A percentile compares a stretch with the other conserved stretches of the same genome.
Evolutionary conservation across 139 green algal genomes (phyloP).

Genomic region (Deuterostichococcus epilithicus): DNA sequence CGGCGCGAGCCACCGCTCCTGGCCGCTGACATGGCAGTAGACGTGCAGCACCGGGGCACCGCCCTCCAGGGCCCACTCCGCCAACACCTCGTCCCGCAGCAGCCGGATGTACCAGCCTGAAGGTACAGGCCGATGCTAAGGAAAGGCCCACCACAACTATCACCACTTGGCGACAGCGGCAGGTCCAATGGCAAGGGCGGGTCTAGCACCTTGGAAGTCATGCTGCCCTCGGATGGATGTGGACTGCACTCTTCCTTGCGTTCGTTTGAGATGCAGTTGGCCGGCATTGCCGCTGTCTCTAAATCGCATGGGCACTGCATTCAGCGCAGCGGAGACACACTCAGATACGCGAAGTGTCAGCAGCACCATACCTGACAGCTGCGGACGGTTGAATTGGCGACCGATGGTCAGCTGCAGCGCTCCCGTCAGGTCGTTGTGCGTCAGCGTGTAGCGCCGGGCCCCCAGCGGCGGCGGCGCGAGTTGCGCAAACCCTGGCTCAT

Average conservation of each 20-base stretch:
- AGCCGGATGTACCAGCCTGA: slow-evolving; percentile 53
- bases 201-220: no score
- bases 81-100: slow-evolving; percentile 80
- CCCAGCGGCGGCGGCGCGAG: slow-evolving; percentile 4
- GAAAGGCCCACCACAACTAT: no score
- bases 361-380: slow-evolving; percentile 53
- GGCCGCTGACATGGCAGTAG: slow-evolving; percentile 86
- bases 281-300: no score
- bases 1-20: slow-evolving; percentile 77
- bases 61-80: slow-evolving; percentile 62
- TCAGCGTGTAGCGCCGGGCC: slow-evolving; percentile 79
- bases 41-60: slow-evolving; percentile 64
- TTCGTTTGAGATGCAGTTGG: no score
- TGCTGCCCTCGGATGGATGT: no score
- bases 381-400: slow-evolving; percentile 64
- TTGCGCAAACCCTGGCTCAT: slow-evolving; percentile 18
- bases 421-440: slow-evolving; percentile 89
- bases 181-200: no score
- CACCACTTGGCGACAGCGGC: no score
- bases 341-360: neutral
- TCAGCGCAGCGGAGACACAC: neutral
- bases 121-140: no score
- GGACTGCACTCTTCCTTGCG: no score
- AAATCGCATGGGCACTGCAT: neutral
- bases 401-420: slow-evolving; percentile 74